Evolutionary conservation across 768 basidiomycete species (phyloP).

Genomic region (Leccinum uliginosum): DNA sequence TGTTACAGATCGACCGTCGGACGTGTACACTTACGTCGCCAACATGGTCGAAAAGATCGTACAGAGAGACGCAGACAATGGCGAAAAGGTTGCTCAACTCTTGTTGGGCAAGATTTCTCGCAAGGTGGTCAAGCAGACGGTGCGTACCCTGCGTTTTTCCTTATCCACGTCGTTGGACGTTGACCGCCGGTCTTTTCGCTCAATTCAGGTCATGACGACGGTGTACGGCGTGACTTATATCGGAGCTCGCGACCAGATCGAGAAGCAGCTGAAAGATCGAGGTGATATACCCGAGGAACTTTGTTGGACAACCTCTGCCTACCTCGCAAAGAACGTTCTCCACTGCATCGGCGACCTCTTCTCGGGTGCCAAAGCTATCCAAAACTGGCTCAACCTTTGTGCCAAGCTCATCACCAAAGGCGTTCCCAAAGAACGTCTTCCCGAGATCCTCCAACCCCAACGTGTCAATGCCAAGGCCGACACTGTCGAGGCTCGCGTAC

Average conservation of each 20-base stretch:
- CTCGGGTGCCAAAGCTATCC: constrained; percentile 86
- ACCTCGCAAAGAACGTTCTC: constrained; percentile 78
- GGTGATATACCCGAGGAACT: constrained; percentile 67
- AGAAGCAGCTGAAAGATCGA: constrained; percentile 76
- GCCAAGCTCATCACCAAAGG: constrained; percentile 85
- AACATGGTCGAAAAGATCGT: constrained; percentile 75
- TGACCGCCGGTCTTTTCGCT: not conserved
- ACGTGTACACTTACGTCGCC: constrained; percentile 93
- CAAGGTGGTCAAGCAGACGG: constrained; percentile 98
- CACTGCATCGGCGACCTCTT: constrained; percentile 88
- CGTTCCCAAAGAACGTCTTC: constrained; percentile 67
- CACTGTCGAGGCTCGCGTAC: constrained; percentile 40
- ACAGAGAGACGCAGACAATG: constrained; percentile 48
- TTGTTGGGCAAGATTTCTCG: constrained; percentile 77
- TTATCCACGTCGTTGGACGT: not conserved
- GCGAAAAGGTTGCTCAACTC: constrained; percentile 50
- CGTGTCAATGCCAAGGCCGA: constrained; percentile 9
- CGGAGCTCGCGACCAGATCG: constrained; percentile 93
- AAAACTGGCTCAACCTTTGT: constrained; percentile 81
- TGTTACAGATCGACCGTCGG: constrained; percentile 80
- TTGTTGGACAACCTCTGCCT: constrained; percentile 70
- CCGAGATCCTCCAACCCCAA: constrained; percentile 34
- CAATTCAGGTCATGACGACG: constrained; percentile 87
- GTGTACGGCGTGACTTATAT: constrained; percentile 97
- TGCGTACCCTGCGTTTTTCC: constrained; percentile 30